Evolutionary conservation across 208 protist genomes (phyloP).

Genomic region (Acanthamoeba healyi): DNA sequence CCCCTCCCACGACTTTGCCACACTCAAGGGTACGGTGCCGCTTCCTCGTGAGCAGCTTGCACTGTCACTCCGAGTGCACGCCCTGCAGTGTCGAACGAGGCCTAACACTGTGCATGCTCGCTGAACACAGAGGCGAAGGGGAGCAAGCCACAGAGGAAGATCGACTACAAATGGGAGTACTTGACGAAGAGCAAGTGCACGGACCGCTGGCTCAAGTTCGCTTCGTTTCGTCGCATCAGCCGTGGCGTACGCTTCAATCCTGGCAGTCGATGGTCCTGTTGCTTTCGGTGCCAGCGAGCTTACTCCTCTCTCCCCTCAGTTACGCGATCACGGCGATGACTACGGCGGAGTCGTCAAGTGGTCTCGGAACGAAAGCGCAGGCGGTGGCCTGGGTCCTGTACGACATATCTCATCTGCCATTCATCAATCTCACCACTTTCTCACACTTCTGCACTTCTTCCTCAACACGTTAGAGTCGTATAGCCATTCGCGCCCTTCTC

Average conservation of each 20-base stretch:
- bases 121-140: background rate
- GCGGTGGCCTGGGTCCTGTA: background rate
- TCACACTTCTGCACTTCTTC: background rate
- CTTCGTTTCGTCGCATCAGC: conserved; percentile 8
- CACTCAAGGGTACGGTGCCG: background rate
- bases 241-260: background rate
- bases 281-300: background rate
- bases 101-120: background rate
- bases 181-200: background rate
- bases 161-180: conserved; percentile 68
- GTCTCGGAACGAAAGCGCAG: conserved; percentile 17
- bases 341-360: conserved; percentile 32
- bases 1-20: background rate
- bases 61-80: no score
- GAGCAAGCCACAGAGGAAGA: background rate
- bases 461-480: background rate
- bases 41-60: background rate
- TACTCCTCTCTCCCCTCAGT: background rate
- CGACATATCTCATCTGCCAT: background rate
- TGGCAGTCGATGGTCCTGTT: background rate
- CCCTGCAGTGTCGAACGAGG: no score
- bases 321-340: conserved; percentile 30
- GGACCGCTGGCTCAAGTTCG: conserved; percentile 53
- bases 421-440: background rate
- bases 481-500: background rate